phyloP scores from a whole-genome alignment of 139 green algal species.

The Edaphochlamys debaryana region DNA sequence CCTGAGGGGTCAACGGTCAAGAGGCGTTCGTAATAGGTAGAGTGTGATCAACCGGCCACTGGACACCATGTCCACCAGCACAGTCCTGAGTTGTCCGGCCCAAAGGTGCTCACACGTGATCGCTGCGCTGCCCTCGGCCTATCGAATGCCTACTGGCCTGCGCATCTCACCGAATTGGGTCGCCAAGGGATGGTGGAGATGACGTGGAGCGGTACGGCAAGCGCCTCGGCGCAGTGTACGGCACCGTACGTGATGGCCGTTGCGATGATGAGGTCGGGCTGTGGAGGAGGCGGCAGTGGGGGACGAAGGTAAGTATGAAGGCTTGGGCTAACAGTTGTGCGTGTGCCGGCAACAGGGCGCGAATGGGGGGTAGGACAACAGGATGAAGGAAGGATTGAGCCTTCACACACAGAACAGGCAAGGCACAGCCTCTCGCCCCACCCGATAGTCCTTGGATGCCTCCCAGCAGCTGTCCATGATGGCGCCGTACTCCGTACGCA shows the following conservation, averaged over 20 bases:
- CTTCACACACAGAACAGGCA: no score
- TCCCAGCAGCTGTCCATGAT: conserved; percentile 37
- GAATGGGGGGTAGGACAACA: no score
- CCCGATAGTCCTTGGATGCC: neutral
- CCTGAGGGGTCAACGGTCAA: neutral
- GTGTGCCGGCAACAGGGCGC: no score
- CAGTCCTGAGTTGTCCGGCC: no score
- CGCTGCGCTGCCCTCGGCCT: no score
- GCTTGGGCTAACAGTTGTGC: neutral
- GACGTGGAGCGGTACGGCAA: conserved; percentile 73
- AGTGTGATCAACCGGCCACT: no score
- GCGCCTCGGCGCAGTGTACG: conserved; percentile 72
- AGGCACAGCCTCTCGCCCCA: neutral
- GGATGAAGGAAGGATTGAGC: no score
- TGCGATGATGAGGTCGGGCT: conserved; percentile 74
- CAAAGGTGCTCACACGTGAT: no score
- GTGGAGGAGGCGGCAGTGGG: neutral
- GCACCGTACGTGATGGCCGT: conserved; percentile 71
- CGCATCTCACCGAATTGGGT: conserved; percentile 62
- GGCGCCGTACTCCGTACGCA: conserved; percentile 18
- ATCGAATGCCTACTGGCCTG: no score
- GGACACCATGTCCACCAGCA: no score
- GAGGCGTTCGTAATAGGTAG: no score
- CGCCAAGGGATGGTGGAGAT: conserved; percentile 81
- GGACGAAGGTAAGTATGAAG: no score